A percentile compares a stretch with the other conserved stretches of the same genome.
phyloP scores from a whole-genome alignment of 257 asterid species.

The Gentiana dahurica region DNA sequence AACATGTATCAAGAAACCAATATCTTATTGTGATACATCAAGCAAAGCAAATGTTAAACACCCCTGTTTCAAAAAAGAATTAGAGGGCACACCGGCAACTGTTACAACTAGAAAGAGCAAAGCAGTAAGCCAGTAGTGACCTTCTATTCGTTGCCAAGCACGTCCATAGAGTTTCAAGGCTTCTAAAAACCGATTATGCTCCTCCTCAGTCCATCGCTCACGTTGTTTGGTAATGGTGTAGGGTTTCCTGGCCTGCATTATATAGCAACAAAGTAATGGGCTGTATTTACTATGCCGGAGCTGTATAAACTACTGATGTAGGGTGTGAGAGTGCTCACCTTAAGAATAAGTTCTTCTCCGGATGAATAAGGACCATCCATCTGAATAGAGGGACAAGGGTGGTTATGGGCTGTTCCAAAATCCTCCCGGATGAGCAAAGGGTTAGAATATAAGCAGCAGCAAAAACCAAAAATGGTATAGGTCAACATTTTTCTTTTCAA shows the following conservation, averaged over 20 bases:
- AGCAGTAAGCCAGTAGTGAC: constrained; percentile 17
- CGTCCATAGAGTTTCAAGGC: constrained; percentile 97
- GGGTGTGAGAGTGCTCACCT: constrained; percentile 33
- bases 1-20: no score
- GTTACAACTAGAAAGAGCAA: neutral
- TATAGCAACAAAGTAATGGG: constrained; percentile 8
- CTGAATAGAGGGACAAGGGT: constrained; percentile 23
- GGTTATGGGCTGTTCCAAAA: constrained; percentile 34
- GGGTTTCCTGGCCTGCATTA: constrained; percentile 75
- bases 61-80: neutral
- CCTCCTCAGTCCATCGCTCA: constrained; percentile 99
- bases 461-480: constrained; percentile 25
- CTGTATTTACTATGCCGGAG: neutral
- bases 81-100: neutral
- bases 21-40: neutral
- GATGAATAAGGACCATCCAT: constrained; percentile 75
- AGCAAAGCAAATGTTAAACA: neutral
- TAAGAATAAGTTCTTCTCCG: constrained; percentile 71
- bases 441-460: constrained; percentile 24
- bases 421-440: constrained; percentile 22
- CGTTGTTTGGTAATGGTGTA: constrained; percentile 96
- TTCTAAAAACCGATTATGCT: constrained; percentile 78
- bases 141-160: constrained; percentile 99
- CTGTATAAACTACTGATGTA: neutral
- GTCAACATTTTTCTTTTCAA: constrained; percentile 31